These are phyloP conservation scores for Colletotrichum gloeosporioides DNA, from an alignment of 2,329 filamentous ascomycete genomes.

Conservation along the genomic window DNA sequence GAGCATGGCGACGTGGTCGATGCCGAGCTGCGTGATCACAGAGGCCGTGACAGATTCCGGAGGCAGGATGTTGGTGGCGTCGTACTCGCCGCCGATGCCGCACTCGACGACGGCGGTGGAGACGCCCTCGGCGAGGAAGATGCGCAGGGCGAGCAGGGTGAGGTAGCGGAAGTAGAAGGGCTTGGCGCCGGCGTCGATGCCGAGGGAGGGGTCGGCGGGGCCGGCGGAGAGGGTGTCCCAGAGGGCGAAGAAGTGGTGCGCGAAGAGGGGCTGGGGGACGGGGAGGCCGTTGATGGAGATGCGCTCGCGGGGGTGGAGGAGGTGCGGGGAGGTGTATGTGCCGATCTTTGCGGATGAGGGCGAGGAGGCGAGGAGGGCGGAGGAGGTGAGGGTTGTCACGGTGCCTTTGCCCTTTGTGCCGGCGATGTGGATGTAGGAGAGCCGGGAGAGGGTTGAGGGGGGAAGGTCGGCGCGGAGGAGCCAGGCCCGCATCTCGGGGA, in stretches of 20 bases:
- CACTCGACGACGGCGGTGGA: conserved; percentile 70
- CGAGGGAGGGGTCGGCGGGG: conserved; percentile 30
- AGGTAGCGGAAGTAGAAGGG: conserved; percentile 67
- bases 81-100: conserved; percentile 71
- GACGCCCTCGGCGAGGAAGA: conserved; percentile 68
- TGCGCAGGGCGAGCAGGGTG: conserved; percentile 70
- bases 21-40: conserved; percentile 69
- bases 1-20: conserved; percentile 70
- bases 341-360: conserved; percentile 53
- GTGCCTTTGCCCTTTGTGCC: conserved; percentile 79
- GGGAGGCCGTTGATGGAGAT: conserved; percentile 67
- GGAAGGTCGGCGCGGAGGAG: conserved; percentile 76
- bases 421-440: conserved; percentile 62
- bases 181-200: conserved; percentile 41
- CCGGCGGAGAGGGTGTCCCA: conserved; percentile 60
- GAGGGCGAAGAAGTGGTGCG: conserved; percentile 71
- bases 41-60: conserved; percentile 56
- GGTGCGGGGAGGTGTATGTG: conserved; percentile 78
- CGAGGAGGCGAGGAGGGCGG: conserved; percentile 67
- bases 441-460: conserved; percentile 45
- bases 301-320: conserved; percentile 70
- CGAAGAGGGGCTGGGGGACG: conserved; percentile 63
- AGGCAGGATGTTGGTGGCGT: conserved; percentile 70
- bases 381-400: conserved; percentile 71
- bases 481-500: conserved; percentile 83